Conservation (phyloP, 2,329 filamentous ascomycete genomes). For the Cordyceps tenuipes region DNA sequence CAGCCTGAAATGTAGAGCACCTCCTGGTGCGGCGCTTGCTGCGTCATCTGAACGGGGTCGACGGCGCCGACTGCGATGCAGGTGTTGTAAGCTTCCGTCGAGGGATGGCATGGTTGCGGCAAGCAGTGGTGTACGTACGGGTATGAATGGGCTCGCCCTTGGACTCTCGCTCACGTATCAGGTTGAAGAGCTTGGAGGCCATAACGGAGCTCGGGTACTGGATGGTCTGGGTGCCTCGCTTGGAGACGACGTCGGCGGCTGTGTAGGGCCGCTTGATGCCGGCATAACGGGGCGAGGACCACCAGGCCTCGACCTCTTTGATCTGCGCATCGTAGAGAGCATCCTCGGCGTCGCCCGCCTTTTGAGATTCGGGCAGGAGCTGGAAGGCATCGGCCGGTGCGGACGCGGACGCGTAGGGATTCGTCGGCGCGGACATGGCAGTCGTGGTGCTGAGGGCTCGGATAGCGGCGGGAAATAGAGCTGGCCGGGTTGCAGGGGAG, state of each 20-base stretch:
- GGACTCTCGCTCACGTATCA: slow-evolving; percentile 69
- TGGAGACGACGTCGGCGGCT: slow-evolving; percentile 84
- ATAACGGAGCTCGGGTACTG: slow-evolving; percentile 88
- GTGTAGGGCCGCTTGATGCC: slow-evolving; percentile 90
- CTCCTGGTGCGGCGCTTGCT: slow-evolving; percentile 93
- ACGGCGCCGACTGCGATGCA: slow-evolving; percentile 78
- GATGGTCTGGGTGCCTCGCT: slow-evolving; percentile 80
- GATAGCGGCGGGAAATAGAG: slow-evolving; percentile 12
- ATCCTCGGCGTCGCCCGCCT: slow-evolving; percentile 75
- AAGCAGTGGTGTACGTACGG: slow-evolving; percentile 44
- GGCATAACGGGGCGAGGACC: slow-evolving; percentile 73
- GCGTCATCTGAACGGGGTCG: slow-evolving; percentile 98
- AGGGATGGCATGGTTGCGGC: background rate
- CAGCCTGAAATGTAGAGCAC: slow-evolving; percentile 94
- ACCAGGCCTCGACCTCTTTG: slow-evolving; percentile 82
- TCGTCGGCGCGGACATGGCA: slow-evolving; percentile 24
- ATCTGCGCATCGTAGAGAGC: slow-evolving; percentile 77
- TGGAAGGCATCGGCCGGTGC: slow-evolving; percentile 71
- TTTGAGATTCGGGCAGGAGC: slow-evolving; percentile 67
- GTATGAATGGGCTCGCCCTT: slow-evolving; percentile 88
- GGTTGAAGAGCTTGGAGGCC: slow-evolving; percentile 88
- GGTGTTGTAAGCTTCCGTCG: background rate
- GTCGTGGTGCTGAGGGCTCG: slow-evolving; percentile 26
- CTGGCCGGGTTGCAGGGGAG: background rate
- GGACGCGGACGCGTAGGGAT: slow-evolving; percentile 22